A percentile compares a stretch with the other conserved stretches of the same genome.
These are phyloP conservation scores for Cordyceps javanica DNA, from an alignment of 2,329 filamentous ascomycete species.

Conservation along the genomic window DNA sequence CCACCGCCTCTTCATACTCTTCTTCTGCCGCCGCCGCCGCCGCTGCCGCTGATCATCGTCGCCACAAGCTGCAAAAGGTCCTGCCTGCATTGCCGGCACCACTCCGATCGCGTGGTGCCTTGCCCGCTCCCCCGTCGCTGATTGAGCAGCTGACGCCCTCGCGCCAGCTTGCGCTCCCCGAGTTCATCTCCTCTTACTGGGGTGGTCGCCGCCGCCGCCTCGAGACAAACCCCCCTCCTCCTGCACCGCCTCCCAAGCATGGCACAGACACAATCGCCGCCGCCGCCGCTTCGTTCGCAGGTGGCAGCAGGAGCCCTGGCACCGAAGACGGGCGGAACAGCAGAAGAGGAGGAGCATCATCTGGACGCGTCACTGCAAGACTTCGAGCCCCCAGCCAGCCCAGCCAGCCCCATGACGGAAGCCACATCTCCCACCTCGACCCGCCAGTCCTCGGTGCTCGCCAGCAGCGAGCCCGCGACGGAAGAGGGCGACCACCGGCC, in stretches of 20 bases:
- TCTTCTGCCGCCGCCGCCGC: conserved; percentile 8
- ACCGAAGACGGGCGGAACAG: neutral
- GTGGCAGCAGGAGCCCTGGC: neutral
- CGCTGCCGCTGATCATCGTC: neutral
- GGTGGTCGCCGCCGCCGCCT: neutral
- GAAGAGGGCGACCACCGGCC: conserved; percentile 22
- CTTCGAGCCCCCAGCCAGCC: conserved; percentile 45
- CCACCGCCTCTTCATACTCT: neutral
- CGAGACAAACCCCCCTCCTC: neutral
- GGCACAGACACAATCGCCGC: neutral
- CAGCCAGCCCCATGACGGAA: conserved; percentile 28
- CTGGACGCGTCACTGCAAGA: conserved; percentile 50
- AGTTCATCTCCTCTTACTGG: conserved; percentile 3
- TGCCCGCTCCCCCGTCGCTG: neutral
- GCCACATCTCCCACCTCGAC: conserved; percentile 16
- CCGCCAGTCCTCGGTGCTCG: conserved; percentile 26
- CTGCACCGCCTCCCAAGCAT: neutral
- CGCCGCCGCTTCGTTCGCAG: neutral
- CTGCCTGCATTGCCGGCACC: conserved; percentile 3
- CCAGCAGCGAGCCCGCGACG: conserved; percentile 28
- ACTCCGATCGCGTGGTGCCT: neutral
- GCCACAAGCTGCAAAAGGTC: neutral
- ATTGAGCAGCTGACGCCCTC: neutral
- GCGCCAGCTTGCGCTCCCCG: conserved; percentile 7
- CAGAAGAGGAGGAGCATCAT: conserved; percentile 29